phyloP scores from a whole-genome alignment of 305 asterid genomes.

The Fraxinus nigra region DNA sequence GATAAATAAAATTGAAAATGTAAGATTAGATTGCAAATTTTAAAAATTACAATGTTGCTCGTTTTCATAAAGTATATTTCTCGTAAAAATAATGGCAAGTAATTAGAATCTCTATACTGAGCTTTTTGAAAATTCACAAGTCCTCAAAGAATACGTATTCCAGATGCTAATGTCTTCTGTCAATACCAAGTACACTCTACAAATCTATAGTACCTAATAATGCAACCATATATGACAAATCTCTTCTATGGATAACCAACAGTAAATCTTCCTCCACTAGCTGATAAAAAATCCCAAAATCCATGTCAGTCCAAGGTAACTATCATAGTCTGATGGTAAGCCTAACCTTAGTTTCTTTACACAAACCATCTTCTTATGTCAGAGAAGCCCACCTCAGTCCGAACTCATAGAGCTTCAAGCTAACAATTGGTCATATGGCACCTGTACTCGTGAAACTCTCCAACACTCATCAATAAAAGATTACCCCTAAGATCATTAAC shows the following conservation, averaged over 20 bases:
- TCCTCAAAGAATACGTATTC: slow-evolving; percentile 2
- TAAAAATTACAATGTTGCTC: not conserved
- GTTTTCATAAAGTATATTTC: not conserved
- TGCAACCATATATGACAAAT: not conserved
- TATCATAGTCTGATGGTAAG: not conserved
- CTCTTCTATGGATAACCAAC: not conserved
- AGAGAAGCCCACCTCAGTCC: not conserved
- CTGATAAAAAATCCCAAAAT: not conserved
- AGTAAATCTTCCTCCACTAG: not conserved
- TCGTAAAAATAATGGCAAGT: not conserved
- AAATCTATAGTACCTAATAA: not conserved
- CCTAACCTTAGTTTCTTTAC: not conserved
- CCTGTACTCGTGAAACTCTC: not conserved
- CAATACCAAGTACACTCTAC: not conserved
- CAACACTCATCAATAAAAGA: not conserved
- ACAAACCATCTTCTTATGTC: not conserved
- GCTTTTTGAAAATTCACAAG: not conserved
- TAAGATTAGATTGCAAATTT: not conserved
- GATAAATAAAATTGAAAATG: not conserved
- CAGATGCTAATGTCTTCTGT: not conserved
- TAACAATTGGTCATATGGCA: not conserved
- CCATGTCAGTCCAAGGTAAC: not conserved
- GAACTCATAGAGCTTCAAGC: not conserved
- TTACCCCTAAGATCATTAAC: not conserved
- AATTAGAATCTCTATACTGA: not conserved